Evolutionary conservation across 768 basidiomycete species (phyloP), one percentile per base, ranked within the genome.

Genomic region (Pisolithus tinctorius): DNA sequence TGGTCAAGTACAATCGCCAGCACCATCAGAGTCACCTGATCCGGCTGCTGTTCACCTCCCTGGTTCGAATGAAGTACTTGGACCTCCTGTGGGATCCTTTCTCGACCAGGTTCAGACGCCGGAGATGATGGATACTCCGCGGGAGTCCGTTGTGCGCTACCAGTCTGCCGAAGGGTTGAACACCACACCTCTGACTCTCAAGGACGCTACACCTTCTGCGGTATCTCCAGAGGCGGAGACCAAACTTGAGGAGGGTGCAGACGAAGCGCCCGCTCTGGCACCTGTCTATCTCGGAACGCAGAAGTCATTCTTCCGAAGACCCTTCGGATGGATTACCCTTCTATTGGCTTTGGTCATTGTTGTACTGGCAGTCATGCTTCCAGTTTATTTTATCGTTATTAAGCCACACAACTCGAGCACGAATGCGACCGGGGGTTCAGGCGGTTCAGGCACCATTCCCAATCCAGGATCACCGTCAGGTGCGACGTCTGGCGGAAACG

Each of bases 401-500:
- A 67, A 63, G 41, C 57, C 50, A 27, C 58, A 55, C 41, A 47
- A 63, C 23, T 17, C 45, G 14, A 47, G 45, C 30, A 10, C 45
- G 4, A 45, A 51, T 8, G 5, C 49, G 6, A 26, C 40, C 4
- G 4, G 51, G n/a, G 44, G 40, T 14, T 36, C 40, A 10, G 37
- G 54, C 6, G 60, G 54, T 40, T 16, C 17, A n/a, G 53, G 53
- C 16, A n/a, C 25, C 26, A 29, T 16, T 30, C 43, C 43, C 26
- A 49, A 37, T 27, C 47, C 55, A 4, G 30, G 47, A 2, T 36
- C 55, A 29, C 56, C 56, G 2, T 29, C 55, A 48, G 56, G 52
- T 37, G 46, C 45, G 4, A 69, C 59, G 13, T 60, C 73, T 3
- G 92, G 92, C 11, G 79, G 80, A 16, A 81, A 87, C 61, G 90